Conservation (phyloP, 495 filamentous ascomycete species). For the Penicillium roqueforti region DNA sequence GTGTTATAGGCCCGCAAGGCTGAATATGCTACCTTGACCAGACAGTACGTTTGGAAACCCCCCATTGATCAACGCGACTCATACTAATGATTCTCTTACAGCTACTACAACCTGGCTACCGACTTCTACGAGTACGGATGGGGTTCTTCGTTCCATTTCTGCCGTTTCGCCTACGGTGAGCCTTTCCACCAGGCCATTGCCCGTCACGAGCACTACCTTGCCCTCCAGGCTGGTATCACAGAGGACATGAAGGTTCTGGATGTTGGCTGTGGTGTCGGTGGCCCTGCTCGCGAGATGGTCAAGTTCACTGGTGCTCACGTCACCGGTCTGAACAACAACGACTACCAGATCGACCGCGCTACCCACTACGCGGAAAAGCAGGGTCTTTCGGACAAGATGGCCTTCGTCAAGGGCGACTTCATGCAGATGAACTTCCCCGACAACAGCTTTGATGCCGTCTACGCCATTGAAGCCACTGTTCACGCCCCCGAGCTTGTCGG, state of each 20-base stretch:
- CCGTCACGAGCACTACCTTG: conserved; percentile 97
- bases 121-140: conserved; percentile 98
- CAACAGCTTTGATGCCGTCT: conserved; percentile 90
- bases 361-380: conserved; percentile 79
- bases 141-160: conserved; percentile 96
- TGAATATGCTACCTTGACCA: conserved; percentile 92
- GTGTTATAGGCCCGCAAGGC: conserved; percentile 64
- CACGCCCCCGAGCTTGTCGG: conserved; percentile 94
- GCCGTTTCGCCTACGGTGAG: conserved; percentile 87
- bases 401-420: conserved; percentile 94
- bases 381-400: conserved; percentile 74
- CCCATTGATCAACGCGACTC: not conserved
- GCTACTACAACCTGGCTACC: conserved; percentile 97
- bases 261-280: conserved; percentile 96
- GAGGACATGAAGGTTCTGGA: conserved; percentile 88
- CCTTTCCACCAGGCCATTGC: conserved; percentile 90
- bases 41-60: conserved; percentile 62
- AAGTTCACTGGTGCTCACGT: conserved; percentile 91
- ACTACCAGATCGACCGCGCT: conserved; percentile 97
- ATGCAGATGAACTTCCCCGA: conserved; percentile 99
- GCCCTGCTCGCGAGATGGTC: conserved; percentile 94
- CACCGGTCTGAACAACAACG: conserved; percentile 97
- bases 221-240: conserved; percentile 80
- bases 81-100: conserved; percentile 33
- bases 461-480: conserved; percentile 96